Conservation (phyloP, 83 land plant genomes). For the Picea abies region DNA sequence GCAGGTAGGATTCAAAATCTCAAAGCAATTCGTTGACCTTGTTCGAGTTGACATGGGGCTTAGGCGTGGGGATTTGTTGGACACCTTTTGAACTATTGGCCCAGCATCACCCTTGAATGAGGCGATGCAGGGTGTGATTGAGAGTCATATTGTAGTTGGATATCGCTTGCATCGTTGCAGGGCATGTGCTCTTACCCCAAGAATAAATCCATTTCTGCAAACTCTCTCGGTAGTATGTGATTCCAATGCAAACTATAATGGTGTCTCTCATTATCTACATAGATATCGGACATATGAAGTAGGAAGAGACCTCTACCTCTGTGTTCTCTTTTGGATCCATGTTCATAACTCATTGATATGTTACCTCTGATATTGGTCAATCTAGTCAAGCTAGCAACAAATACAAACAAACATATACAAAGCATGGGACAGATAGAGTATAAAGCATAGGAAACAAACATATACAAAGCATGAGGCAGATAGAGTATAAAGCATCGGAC, state of each 20-base stretch:
- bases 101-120: slow-evolving; percentile 41
- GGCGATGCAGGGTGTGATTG: slow-evolving; percentile 61
- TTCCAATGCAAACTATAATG: slow-evolving; percentile 52
- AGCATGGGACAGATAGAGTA: no score
- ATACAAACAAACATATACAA: no score
- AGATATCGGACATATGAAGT: slow-evolving; percentile 66
- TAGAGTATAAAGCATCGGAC: no score
- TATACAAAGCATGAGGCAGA: no score
- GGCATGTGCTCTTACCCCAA: slow-evolving; percentile 30
- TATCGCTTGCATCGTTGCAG: slow-evolving; percentile 52
- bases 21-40: slow-evolving; percentile 26
- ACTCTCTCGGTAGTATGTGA: no score
- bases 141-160: slow-evolving; percentile 40
- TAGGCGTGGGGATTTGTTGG: slow-evolving; percentile 36
- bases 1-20: background rate
- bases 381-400: no score
- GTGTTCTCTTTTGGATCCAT: background rate
- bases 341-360: no score
- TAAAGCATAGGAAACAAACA: no score
- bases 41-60: slow-evolving; percentile 16
- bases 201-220: no score
- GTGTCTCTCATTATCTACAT: slow-evolving; percentile 71
- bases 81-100: slow-evolving; percentile 29
- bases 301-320: slow-evolving; percentile 45
- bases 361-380: no score